phyloP scores from a whole-genome alignment of 176 grass and related monocot genomes.

The Aegilops tauschii region DNA sequence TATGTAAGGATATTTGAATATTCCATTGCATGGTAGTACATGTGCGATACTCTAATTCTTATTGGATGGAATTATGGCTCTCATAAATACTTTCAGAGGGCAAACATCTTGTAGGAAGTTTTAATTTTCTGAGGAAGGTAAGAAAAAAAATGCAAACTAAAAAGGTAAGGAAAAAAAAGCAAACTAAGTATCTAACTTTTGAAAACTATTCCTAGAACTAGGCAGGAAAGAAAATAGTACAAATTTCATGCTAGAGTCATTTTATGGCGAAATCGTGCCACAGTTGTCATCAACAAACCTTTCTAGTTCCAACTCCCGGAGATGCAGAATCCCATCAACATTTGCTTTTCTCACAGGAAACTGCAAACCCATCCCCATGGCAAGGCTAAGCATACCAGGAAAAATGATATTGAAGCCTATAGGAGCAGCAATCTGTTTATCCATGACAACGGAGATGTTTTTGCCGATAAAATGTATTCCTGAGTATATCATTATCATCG shows the following conservation, averaged over 20 bases:
- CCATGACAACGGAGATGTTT: slow-evolving; percentile 48
- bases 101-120: too few relatives aligned
- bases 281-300: slow-evolving; percentile 32
- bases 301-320: slow-evolving; percentile 50
- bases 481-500: slow-evolving; percentile 18
- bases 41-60: neutral
- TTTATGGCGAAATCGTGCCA: too few relatives aligned
- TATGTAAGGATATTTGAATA: neutral
- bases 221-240: neutral
- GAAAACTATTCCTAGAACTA: neutral
- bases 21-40: neutral
- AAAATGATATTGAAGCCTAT: slow-evolving; percentile 78
- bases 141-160: too few relatives aligned
- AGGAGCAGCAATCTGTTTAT: slow-evolving; percentile 42
- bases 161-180: too few relatives aligned
- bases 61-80: too few relatives aligned
- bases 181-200: neutral
- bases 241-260: neutral
- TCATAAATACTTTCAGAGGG: too few relatives aligned
- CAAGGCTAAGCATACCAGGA: slow-evolving; percentile 54
- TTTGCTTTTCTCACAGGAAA: slow-evolving; percentile 35
- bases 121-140: too few relatives aligned
- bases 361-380: slow-evolving; percentile 48
- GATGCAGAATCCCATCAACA: slow-evolving; percentile 23
- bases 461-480: slow-evolving; percentile 55